Conservation (phyloP, 305 asterid genomes). For the Fraxinus greggii region DNA sequence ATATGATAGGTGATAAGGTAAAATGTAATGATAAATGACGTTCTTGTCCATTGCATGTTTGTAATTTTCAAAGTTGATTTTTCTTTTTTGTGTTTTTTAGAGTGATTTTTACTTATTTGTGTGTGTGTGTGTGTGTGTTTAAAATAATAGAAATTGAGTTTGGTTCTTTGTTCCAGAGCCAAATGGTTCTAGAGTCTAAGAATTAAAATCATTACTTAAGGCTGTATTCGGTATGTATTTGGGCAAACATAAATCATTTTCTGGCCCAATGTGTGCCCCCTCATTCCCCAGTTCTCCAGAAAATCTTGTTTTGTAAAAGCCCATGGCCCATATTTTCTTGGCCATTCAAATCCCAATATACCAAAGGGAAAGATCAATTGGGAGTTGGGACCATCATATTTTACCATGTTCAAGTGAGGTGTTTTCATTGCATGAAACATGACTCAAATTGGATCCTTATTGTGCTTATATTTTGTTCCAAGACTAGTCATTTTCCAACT, state of each 20-base stretch:
- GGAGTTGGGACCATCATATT: slow-evolving; percentile 22
- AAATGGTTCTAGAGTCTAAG: too few species aligned
- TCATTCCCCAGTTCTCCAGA: not conserved
- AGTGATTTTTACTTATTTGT: too few species aligned
- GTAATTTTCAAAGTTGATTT: too few species aligned
- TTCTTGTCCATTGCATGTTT: too few species aligned
- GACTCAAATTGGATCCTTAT: slow-evolving; percentile 1
- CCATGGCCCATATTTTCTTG: not conserved
- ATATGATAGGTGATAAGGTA: too few species aligned
- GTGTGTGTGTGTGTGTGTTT: too few species aligned
- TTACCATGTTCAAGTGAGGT: slow-evolving; percentile 18
- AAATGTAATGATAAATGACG: too few species aligned
- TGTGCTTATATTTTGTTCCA: slow-evolving; percentile 4
- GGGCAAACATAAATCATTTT: not conserved
- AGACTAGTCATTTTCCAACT: slow-evolving; percentile 28
- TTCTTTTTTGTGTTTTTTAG: too few species aligned
- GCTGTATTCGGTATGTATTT: not conserved
- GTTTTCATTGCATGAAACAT: slow-evolving; percentile 12
- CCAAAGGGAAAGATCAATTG: not conserved
- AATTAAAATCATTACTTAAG: not conserved
- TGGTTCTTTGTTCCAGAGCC: too few species aligned
- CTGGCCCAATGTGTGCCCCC: not conserved
- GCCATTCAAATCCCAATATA: not conserved
- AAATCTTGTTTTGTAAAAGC: not conserved
- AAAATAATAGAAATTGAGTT: too few species aligned